phyloP scores from a whole-genome alignment of 257 asterid genomes.

The Solanum verrucosum region DNA sequence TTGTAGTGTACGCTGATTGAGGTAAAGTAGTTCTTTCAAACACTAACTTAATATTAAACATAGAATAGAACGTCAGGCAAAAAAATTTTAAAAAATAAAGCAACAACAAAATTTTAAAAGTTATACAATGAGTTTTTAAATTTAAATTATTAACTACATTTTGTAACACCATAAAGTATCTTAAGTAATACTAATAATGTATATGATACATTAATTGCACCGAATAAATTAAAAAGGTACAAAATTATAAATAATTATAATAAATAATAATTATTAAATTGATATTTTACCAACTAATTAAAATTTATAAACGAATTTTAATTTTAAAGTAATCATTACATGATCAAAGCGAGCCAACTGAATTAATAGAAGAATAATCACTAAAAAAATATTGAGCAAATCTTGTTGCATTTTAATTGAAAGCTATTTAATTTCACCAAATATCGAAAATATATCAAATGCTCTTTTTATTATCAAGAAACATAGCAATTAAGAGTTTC shows the following conservation, averaged over 20 bases:
- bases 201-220: not conserved
- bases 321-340: not conserved
- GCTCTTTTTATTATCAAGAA: not conserved
- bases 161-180: not conserved
- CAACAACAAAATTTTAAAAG: not conserved
- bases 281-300: too few species aligned
- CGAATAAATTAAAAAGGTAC: too few species aligned
- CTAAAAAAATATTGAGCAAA: not conserved
- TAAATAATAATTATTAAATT: too few species aligned
- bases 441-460: not conserved
- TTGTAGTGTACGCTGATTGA: too few species aligned
- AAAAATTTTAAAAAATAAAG: too few species aligned
- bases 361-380: not conserved
- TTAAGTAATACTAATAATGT: not conserved
- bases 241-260: too few species aligned
- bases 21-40: too few species aligned
- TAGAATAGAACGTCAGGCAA: not conserved
- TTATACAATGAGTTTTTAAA: not conserved
- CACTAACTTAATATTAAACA: too few species aligned
- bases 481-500: not conserved
- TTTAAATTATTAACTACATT: too few species aligned
- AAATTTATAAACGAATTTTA: not conserved
- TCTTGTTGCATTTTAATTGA: not conserved
- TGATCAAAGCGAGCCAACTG: too few species aligned
- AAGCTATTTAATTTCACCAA: not conserved